These are phyloP conservation scores for Fusarium chlamydosporum DNA, from an alignment of 2,329 filamentous ascomycete species.

Conservation along the genomic window DNA sequence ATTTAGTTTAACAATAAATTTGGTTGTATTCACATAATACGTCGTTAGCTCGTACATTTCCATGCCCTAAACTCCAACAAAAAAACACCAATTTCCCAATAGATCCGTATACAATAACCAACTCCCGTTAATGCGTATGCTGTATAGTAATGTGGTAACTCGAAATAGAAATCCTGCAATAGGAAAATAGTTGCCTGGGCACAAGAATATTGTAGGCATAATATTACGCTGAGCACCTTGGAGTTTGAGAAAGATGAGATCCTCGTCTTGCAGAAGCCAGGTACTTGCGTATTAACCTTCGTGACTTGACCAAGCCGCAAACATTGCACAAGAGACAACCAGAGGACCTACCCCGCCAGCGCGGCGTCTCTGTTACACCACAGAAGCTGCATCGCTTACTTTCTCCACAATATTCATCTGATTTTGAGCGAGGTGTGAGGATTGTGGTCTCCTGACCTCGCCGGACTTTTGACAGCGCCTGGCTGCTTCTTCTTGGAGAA, in stretches of 20 bases:
- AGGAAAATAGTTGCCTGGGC: too few species aligned
- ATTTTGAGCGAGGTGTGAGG: neutral
- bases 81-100: too few species aligned
- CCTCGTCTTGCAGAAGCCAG: neutral
- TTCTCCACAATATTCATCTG: too few species aligned
- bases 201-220: neutral
- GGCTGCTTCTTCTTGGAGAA: neutral
- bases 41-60: too few species aligned
- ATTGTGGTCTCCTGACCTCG: neutral
- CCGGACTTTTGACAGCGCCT: neutral
- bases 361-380: neutral
- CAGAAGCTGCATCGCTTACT: neutral
- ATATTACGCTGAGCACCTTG: neutral
- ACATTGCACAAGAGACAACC: neutral
- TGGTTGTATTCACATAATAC: too few species aligned
- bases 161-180: too few species aligned
- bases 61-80: too few species aligned
- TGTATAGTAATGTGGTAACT: too few species aligned
- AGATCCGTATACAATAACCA: too few species aligned
- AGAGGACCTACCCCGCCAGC: neutral
- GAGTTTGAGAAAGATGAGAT: neutral
- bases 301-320: neutral
- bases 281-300: neutral
- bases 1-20: too few species aligned
- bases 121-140: too few species aligned